Evolutionary conservation across 2,329 filamentous ascomycete genomes (phyloP).

Genomic region (Blastomyces percursus): DNA sequence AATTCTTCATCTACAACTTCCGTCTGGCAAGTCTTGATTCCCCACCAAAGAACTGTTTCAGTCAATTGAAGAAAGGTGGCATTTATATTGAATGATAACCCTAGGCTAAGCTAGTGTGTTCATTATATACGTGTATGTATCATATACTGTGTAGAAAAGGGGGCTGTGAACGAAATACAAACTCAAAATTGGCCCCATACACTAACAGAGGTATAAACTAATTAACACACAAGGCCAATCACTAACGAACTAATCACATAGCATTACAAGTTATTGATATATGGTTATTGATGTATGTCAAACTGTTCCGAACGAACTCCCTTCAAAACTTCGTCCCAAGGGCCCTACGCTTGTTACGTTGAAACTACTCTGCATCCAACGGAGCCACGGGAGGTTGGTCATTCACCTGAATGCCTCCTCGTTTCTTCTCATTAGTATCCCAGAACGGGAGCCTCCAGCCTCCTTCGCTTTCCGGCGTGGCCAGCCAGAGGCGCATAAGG

Average conservation of each 20-base stretch:
- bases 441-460: conserved; percentile 78
- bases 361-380: conserved; percentile 60
- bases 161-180: neutral
- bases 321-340: neutral
- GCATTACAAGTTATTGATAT: neutral
- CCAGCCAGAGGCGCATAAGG: conserved; percentile 73
- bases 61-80: neutral
- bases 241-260: neutral
- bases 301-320: neutral
- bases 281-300: neutral
- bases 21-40: neutral
- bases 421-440: conserved; percentile 73
- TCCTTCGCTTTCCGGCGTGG: conserved; percentile 68
- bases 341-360: neutral
- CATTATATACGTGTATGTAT: neutral
- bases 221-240: neutral
- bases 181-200: neutral
- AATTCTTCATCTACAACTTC: no score
- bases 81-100: no score
- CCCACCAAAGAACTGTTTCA: neutral
- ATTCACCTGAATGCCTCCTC: conserved; percentile 80
- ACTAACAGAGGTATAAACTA: neutral
- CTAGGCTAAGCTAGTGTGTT: no score
- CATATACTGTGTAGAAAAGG: neutral
- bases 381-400: conserved; percentile 63